Evolutionary conservation across 192 early-diverging fungal genomes (phyloP), one percentile per base, ranked within the genome.

Genomic region (Umbelopsis isabellina): DNA sequence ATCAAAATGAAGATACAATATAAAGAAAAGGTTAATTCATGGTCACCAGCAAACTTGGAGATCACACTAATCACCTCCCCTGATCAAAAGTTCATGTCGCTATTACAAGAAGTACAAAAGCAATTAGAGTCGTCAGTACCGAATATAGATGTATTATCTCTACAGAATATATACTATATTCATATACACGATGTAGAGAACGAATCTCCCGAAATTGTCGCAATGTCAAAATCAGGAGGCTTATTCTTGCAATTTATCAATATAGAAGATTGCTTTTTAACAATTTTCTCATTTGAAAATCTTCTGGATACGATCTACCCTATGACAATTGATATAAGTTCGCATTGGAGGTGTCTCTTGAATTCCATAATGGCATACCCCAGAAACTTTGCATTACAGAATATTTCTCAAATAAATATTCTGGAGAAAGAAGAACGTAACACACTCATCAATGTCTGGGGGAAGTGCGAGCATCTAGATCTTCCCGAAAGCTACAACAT

Each of bases 121-220:
- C 27, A 30, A 30, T 30, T 30, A 30, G 27, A 30, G 27, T 30
- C 27, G 1, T 30, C 27, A 30, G 27, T 30, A 3, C 27, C 27
- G 27, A 30, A 30, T 30, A 30, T 3, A 30, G 27, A 30, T 30
- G 27, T 30, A 30, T 30, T 30, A 3, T 30, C 27, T 30, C 3
- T 30, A 30, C 27, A 30, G 3, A 30, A 30, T 30, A 30, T 30
- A 30, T 30, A 30, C 27, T 35, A 61, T 18, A 33, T 61, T 35
- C 33, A 30, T 16, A 15, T 61, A 7, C 13, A 37, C 4, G 55
- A 61, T 35, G 7, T n/a, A 35, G 30, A 25, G 8, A 61, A 61
- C 25, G 55, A 61, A 18, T 61, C 55, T n/a, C 15, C 55, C 13
- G 55, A 61, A 61, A 25, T 61, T 15, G 55, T 61, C 4, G 30